Evolutionary conservation across 2,329 filamentous ascomycete species (phyloP).

Genomic region (Trichoderma breve): DNA sequence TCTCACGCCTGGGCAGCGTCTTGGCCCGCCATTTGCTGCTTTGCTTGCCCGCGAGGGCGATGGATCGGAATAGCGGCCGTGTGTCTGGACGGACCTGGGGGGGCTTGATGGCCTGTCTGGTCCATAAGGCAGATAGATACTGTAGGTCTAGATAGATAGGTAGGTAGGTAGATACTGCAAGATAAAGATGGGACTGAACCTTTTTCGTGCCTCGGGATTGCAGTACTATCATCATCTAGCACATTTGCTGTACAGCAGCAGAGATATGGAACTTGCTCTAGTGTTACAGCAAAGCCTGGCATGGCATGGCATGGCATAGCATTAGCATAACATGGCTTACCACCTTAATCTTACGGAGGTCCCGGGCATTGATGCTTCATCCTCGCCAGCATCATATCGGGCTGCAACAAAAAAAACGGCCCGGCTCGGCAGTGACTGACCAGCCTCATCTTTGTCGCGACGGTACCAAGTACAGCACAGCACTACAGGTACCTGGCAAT

Average conservation of each 20-base stretch:
- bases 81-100: neutral
- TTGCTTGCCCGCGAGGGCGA: neutral
- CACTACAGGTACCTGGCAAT: neutral
- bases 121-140: neutral
- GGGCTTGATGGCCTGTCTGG: neutral
- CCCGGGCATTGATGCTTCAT: neutral
- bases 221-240: neutral
- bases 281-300: neutral
- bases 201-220: neutral
- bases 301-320: neutral
- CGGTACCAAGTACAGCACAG: neutral
- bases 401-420: slow-evolving; percentile 16
- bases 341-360: neutral
- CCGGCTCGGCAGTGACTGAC: slow-evolving; percentile 10
- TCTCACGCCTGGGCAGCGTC: slow-evolving; percentile 8
- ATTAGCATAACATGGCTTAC: neutral
- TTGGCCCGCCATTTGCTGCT: slow-evolving; percentile 15
- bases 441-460: neutral
- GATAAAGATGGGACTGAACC: neutral
- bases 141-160: neutral
- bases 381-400: neutral
- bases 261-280: neutral
- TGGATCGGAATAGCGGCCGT: slow-evolving; percentile 11
- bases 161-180: neutral
- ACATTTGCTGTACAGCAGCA: neutral